Percentiles rank a stretch among this genome's conserved stretches.
Conservation (phyloP, 129 eudicot species). For the Flaveria linearis region DNA sequence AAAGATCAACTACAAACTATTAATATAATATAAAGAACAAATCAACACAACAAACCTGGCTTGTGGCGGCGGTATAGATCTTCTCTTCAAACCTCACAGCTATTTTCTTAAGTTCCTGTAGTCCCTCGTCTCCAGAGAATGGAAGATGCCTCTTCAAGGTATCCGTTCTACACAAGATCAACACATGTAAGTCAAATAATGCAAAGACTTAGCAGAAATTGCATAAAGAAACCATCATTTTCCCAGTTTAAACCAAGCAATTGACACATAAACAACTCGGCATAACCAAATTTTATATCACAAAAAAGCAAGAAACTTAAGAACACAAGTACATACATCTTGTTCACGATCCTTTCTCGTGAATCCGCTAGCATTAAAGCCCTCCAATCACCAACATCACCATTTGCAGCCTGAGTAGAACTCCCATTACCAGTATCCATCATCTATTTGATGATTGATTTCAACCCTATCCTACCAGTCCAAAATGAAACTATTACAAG, state of each 20-base stretch:
- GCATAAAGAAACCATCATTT: not conserved
- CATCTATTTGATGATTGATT: slow-evolving; percentile 4
- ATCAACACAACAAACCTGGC: slow-evolving; percentile 47
- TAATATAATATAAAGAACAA: not conserved
- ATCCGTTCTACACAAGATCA: slow-evolving; percentile 51
- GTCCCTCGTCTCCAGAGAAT: slow-evolving; percentile 69
- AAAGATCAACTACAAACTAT: not conserved
- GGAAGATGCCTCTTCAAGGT: slow-evolving; percentile 77
- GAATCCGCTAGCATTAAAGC: slow-evolving; percentile 45
- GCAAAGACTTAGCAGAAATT: not conserved
- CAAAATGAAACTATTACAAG: not conserved
- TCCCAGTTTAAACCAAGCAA: not conserved
- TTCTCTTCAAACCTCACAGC: slow-evolving; percentile 73
- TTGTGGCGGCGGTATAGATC: slow-evolving; percentile 60
- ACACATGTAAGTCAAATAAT: not conserved
- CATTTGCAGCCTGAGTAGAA: slow-evolving; percentile 35
- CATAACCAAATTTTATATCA: not conserved
- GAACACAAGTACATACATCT: slow-evolving; percentile 44
- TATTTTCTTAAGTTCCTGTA: slow-evolving; percentile 58
- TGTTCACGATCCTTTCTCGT: slow-evolving; percentile 58
- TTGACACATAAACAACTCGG: not conserved
- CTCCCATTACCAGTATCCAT: slow-evolving; percentile 63
- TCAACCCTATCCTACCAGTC: not conserved
- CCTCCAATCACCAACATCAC: slow-evolving; percentile 56
- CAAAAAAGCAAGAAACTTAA: not conserved